These are phyloP conservation scores for Aspergillus ibericus DNA, from an alignment of 2,329 filamentous ascomycete species.

Conservation along the genomic window DNA sequence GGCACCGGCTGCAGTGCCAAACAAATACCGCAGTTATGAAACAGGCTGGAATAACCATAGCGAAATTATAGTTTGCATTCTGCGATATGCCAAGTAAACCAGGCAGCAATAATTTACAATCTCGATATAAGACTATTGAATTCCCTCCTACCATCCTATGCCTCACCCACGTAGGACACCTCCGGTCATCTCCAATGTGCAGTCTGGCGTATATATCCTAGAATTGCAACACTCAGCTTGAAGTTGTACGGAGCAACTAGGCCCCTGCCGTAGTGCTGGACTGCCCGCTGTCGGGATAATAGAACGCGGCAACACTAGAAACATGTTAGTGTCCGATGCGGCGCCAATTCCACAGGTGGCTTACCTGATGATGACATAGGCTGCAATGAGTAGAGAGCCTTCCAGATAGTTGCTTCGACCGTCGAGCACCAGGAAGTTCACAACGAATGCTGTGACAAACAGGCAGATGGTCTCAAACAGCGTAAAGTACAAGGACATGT, in stretches of 20 bases:
- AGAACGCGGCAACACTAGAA: conserved; percentile 47
- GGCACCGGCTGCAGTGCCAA: too few species aligned
- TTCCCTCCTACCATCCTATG: neutral
- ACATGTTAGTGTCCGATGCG: neutral
- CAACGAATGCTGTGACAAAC: conserved; percentile 79
- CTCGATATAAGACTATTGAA: neutral
- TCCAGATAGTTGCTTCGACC: conserved; percentile 83
- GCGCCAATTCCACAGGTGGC: conserved; percentile 12
- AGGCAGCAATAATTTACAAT: conserved; percentile 6
- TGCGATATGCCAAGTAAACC: neutral
- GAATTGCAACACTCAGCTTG: neutral
- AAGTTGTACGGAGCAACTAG: neutral
- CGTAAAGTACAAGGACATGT: conserved; percentile 66
- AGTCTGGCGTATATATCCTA: neutral
- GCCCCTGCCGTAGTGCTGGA: conserved; percentile 31
- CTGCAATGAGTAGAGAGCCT: conserved; percentile 71
- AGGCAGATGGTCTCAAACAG: conserved; percentile 67
- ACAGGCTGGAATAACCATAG: neutral
- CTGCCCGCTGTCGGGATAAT: conserved; percentile 32
- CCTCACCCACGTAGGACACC: neutral
- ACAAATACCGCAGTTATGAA: neutral
- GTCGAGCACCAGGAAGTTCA: conserved; percentile 83
- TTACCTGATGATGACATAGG: conserved; percentile 75
- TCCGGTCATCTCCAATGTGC: neutral
- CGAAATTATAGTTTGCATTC: neutral